These are phyloP conservation scores for Monosporascus sp. DNA, from an alignment of 2,329 filamentous ascomycete species.

Conservation along the genomic window DNA sequence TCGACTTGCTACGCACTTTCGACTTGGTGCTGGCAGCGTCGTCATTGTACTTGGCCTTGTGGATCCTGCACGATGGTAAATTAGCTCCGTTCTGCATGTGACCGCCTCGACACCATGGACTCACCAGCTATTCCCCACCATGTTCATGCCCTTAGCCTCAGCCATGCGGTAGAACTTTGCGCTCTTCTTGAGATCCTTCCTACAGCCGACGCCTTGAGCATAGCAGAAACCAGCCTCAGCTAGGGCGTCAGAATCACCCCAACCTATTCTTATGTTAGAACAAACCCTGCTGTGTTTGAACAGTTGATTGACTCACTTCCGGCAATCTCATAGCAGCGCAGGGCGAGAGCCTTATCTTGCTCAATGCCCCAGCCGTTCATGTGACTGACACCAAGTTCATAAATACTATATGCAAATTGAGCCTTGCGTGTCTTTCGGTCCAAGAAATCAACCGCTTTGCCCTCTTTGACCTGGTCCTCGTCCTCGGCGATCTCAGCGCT, in stretches of 20 bases:
- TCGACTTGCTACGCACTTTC: conserved; percentile 69
- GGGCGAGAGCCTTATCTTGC: conserved; percentile 79
- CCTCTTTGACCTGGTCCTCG: conserved; percentile 59
- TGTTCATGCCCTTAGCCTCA: conserved; percentile 89
- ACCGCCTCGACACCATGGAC: conserved; percentile 28
- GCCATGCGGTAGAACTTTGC: conserved; percentile 87
- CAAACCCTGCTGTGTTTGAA: conserved; percentile 12
- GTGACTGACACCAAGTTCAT: conserved; percentile 92
- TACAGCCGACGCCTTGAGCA: conserved; percentile 85
- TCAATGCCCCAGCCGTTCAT: conserved; percentile 98
- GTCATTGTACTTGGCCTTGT: conserved; percentile 89
- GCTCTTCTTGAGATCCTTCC: conserved; percentile 93
- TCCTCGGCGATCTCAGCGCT: conserved; percentile 79
- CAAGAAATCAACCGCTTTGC: conserved; percentile 57
- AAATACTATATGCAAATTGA: conserved; percentile 91
- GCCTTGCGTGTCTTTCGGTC: conserved; percentile 81
- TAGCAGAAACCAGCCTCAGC: conserved; percentile 96
- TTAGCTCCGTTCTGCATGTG: conserved; percentile 5
- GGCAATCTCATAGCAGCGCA: conserved; percentile 95
- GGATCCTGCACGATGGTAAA: conserved; percentile 61
- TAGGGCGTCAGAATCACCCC: conserved; percentile 92
- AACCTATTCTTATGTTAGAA: conserved; percentile 43
- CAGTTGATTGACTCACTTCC: conserved; percentile 55
- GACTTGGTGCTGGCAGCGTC: conserved; percentile 43
- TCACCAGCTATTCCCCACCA: conserved; percentile 98